Evolutionary conservation across 306 rosid genomes (phyloP).

Genomic region (Crotalaria pallida): DNA sequence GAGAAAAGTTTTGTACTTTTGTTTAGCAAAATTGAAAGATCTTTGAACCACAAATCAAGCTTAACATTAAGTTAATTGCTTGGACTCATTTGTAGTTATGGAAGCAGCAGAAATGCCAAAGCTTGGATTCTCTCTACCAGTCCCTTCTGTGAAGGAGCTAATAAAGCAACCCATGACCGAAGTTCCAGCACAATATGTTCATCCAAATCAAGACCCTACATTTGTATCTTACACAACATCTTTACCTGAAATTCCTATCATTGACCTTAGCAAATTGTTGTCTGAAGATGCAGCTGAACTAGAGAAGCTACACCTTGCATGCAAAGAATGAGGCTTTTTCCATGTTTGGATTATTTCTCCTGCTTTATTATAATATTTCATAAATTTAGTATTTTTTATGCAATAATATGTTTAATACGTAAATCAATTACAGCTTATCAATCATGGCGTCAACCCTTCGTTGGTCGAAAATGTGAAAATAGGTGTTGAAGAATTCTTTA

Average conservation of each 20-base stretch:
- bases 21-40: background rate
- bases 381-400: background rate
- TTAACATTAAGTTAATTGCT: background rate
- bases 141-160: constrained; percentile 6
- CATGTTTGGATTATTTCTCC: constrained; percentile 9
- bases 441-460: constrained; percentile 8
- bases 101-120: background rate
- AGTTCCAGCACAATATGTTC: constrained; percentile 27
- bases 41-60: background rate
- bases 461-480: constrained; percentile 6
- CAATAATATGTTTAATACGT: background rate
- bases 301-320: constrained; percentile 26
- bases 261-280: constrained; percentile 26
- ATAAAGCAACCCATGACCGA: background rate
- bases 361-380: background rate
- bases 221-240: background rate
- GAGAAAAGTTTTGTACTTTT: background rate
- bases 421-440: background rate
- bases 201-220: constrained; percentile 27
- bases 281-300: constrained; percentile 18
- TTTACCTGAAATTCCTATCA: constrained; percentile 20
- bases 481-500: background rate
- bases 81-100: background rate
- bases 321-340: constrained; percentile 15
- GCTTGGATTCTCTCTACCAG: background rate